Evolutionary conservation across 257 asterid species (phyloP).

Genomic region (Przewalskia tangutica): DNA sequence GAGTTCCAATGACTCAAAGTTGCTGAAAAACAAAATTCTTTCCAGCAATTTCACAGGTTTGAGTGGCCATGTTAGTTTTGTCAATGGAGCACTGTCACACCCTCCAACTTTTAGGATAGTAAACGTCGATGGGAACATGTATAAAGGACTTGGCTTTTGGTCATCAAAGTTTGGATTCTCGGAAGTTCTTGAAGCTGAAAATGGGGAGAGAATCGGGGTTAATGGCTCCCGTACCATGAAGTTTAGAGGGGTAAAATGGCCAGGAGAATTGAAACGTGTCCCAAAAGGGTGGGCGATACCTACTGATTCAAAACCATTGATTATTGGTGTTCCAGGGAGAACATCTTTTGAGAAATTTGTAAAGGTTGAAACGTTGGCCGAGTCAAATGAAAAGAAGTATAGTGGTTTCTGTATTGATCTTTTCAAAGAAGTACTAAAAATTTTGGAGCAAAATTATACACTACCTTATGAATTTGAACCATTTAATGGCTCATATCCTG

Average conservation of each 20-base stretch:
- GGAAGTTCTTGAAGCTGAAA: not conserved
- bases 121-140: slow-evolving; percentile 25
- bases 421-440: slow-evolving; percentile 11
- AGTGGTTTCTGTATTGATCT: slow-evolving; percentile 32
- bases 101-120: slow-evolving; percentile 18
- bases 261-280: slow-evolving; percentile 24
- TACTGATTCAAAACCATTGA: slow-evolving; percentile 20
- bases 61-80: slow-evolving; percentile 22
- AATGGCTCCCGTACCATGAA: slow-evolving; percentile 1
- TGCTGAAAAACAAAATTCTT: slow-evolving; percentile 10
- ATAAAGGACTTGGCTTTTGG: slow-evolving; percentile 30
- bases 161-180: slow-evolving; percentile 20
- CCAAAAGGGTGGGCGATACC: slow-evolving; percentile 47
- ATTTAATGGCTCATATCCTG: slow-evolving; percentile 15
- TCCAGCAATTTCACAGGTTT: slow-evolving; percentile 28
- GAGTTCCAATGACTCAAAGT: not conserved
- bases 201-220: not conserved
- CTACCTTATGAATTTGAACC: slow-evolving; percentile 20
- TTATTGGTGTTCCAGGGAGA: slow-evolving; percentile 28
- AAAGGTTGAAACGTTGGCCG: slow-evolving; percentile 7
- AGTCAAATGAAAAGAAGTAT: not conserved
- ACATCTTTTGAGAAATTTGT: slow-evolving; percentile 17
- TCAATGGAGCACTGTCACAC: slow-evolving; percentile 3
- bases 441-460: slow-evolving; percentile 14
- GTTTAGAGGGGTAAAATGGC: slow-evolving; percentile 21